phyloP scores from a whole-genome alignment of 139 green algal genomes.

The Diplosphaera chodatii region DNA sequence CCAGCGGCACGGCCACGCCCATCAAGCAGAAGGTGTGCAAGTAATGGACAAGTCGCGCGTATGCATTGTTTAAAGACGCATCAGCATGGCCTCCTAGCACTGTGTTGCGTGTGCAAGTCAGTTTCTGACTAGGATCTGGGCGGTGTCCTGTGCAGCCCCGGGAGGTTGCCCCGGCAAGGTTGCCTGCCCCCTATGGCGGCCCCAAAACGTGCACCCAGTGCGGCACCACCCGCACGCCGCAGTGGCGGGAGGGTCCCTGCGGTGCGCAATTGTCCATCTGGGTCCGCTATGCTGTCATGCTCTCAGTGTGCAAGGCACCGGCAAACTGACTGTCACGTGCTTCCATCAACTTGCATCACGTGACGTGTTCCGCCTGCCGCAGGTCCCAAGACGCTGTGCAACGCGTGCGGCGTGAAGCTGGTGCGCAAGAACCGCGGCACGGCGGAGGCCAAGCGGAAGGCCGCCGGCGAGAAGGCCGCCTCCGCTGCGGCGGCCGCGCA shows the following conservation, averaged over 20 bases:
- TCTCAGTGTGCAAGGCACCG: too few relatives aligned
- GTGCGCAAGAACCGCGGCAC: slow-evolving; percentile 11
- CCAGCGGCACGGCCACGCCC: not conserved
- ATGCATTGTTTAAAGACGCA: too few relatives aligned
- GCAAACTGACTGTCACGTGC: too few relatives aligned
- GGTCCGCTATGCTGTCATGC: too few relatives aligned
- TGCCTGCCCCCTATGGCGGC: slow-evolving; percentile 1
- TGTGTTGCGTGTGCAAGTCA: too few relatives aligned
- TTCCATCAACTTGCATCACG: too few relatives aligned
- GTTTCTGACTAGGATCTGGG: too few relatives aligned
- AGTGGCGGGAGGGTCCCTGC: slow-evolving; percentile 51
- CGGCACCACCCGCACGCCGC: slow-evolving; percentile 41
- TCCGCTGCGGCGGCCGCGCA: not conserved
- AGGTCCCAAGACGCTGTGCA: slow-evolving; percentile 58
- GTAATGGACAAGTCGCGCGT: not conserved
- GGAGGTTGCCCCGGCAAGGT: not conserved
- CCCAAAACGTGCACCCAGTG: slow-evolving; percentile 47
- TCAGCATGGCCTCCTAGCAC: too few relatives aligned
- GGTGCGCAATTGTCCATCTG: slow-evolving; percentile 13
- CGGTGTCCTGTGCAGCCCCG: not conserved
- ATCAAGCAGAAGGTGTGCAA: not conserved
- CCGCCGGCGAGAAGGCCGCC: not conserved
- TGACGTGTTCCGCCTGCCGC: too few relatives aligned
- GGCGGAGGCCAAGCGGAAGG: not conserved
- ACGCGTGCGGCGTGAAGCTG: slow-evolving; percentile 44